Base-by-base conservation (phyloP, 768 basidiomycete species). In the Ephemerocybe angulata region DNA sequence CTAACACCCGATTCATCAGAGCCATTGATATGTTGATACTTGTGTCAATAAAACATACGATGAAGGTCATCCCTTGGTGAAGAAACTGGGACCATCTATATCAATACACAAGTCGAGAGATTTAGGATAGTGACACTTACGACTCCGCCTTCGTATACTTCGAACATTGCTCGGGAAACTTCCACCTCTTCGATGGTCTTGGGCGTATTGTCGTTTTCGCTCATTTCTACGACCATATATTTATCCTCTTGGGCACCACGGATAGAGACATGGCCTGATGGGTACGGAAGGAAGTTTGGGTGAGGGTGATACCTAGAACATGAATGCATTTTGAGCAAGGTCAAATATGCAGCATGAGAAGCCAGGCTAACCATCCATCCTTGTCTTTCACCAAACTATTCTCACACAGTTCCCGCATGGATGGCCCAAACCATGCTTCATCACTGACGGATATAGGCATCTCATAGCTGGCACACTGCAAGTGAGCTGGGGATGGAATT, bases 391-490 rank as follows among this genome's bases (percentile, higher is more conserved):
- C 67, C 3, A 96, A 75, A 29, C 78, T 75, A 3, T 74, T 69
- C 41, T 84, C 74, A 62, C 90, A 93, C 17, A 94, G 64, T 35
- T 79, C 74, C 13, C 71, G 71, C 49, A 85, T 75, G 44, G 71
- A 62, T 4, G 81, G 76, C 6, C 90, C 93, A 63, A 96, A 96
- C 70, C 87, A 95, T 17, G 67, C 61, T 30, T 75, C 72, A 58
- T 94, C 93, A 13, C 81, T 82, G 0, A 69, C 58, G 17, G 80
- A 82, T 22, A 94, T 60, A 0, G 93, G 93, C 82, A 96, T 88
- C 69, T 95, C 93, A 52, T 86, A 76, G 0, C 83, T 90, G 17
- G 93, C 93, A 60, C 92, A 96, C 65, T 95, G 93, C 12, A 95
- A 67, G 64, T 94, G 93, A 4, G 83, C 87, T 80, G 50, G 24